A percentile compares a stretch with the other conserved stretches of the same genome.
phyloP scores from a whole-genome alignment of 495 filamentous ascomycete species.

The Tirmania nivea region DNA sequence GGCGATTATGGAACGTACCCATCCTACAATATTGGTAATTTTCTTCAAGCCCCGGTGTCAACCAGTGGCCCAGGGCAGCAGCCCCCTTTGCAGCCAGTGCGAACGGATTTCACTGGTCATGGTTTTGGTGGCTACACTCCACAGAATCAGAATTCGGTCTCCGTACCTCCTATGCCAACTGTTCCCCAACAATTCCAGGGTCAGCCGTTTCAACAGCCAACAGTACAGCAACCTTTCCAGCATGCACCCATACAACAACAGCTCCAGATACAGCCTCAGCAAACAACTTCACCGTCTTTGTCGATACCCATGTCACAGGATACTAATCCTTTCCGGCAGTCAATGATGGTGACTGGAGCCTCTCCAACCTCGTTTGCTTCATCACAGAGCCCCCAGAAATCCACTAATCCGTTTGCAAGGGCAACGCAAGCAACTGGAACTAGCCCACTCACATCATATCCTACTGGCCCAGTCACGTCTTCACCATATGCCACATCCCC shows the following conservation, averaged over 20 bases:
- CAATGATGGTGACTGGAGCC: conserved; percentile 40
- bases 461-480: conserved; percentile 27
- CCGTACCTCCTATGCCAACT: conserved; percentile 29
- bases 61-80: conserved; percentile 24
- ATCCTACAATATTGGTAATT: conserved; percentile 21
- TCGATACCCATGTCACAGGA: conserved; percentile 27
- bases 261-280: conserved; percentile 6
- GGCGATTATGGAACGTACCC: conserved; percentile 24
- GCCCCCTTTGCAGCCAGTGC: conserved; percentile 27
- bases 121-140: conserved; percentile 74
- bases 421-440: conserved; percentile 27
- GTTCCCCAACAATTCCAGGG: conserved; percentile 43
- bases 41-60: conserved; percentile 20
- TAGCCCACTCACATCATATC: conserved; percentile 25
- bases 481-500: conserved; percentile 23
- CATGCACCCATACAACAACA: conserved; percentile 25
- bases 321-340: conserved; percentile 78
- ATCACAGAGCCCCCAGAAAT: conserved; percentile 31
- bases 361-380: conserved; percentile 23
- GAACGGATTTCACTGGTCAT: conserved; percentile 47
- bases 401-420: conserved; percentile 71
- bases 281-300: neutral
- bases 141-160: conserved; percentile 36
- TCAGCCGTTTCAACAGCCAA: conserved; percentile 15
- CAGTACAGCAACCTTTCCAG: conserved; percentile 15